These are phyloP conservation scores for Neonectria punicea DNA, from an alignment of 2,329 filamentous ascomycete species.

Conservation along the genomic window DNA sequence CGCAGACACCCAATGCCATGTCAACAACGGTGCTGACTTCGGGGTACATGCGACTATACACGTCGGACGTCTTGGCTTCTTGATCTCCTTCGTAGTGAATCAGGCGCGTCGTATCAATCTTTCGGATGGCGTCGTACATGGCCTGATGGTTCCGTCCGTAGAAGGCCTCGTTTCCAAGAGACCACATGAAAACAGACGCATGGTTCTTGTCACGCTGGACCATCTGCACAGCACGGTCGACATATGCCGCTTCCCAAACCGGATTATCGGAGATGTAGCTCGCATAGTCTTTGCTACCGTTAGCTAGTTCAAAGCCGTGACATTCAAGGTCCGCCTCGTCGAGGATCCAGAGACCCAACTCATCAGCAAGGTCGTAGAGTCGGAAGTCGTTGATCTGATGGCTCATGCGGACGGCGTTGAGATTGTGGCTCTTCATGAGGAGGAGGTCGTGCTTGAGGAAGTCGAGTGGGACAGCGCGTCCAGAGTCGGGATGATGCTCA, in stretches of 20 bases:
- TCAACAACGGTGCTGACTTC: slow-evolving; percentile 50
- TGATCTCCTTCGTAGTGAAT: slow-evolving; percentile 74
- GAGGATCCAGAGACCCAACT: slow-evolving; percentile 72
- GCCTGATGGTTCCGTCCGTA: slow-evolving; percentile 73
- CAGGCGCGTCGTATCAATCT: slow-evolving; percentile 41
- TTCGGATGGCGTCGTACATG: slow-evolving; percentile 15
- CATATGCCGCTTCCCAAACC: slow-evolving; percentile 68
- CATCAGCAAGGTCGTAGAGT: slow-evolving; percentile 70
- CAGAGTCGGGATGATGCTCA: slow-evolving; percentile 73
- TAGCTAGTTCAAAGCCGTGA: slow-evolving; percentile 56
- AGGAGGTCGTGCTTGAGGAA: slow-evolving; percentile 71
- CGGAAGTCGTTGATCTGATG: slow-evolving; percentile 73
- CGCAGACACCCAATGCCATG: neutral
- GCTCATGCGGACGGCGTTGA: slow-evolving; percentile 75
- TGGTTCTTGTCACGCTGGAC: slow-evolving; percentile 76
- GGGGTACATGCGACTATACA: slow-evolving; percentile 74
- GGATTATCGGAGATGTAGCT: slow-evolving; percentile 68
- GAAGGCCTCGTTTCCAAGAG: slow-evolving; percentile 76
- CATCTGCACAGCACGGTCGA: slow-evolving; percentile 72
- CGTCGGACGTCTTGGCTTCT: slow-evolving; percentile 66
- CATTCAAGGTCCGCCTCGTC: slow-evolving; percentile 67
- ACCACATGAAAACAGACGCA: slow-evolving; percentile 75
- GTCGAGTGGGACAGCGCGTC: slow-evolving; percentile 69
- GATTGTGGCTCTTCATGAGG: slow-evolving; percentile 74
- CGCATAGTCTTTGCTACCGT: slow-evolving; percentile 20